Base-by-base conservation (phyloP, 495 filamentous ascomycete species). In the Chaetomium fimeti region DNA sequence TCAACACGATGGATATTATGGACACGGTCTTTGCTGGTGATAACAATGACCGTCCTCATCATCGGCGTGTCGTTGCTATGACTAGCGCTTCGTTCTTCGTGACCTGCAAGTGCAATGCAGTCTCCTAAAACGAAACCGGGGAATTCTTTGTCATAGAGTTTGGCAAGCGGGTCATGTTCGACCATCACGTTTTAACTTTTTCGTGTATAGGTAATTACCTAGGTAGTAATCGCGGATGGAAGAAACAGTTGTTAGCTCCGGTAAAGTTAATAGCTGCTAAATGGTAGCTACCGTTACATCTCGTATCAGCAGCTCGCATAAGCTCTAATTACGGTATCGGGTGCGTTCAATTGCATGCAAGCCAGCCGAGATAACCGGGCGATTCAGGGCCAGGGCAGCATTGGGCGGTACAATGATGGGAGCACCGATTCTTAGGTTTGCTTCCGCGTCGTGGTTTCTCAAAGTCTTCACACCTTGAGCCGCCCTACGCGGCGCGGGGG, bases 351-450 rank as follows among this genome's bases (percentile, higher is more conserved):
- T n/a, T n/a, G n/a, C n/a, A n/a, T n/a, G n/a, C n/a, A n/a, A n/a
- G n/a, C n/a, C n/a, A n/a, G n/a, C n/a, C n/a, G n/a, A n/a, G 57
- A 86, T 75, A 0, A 76, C 81, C 79, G 82, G 80, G 53, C 72
- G 77, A 16, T 72, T 63, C 4, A 88, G 71, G 29, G 83, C 77
- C 24, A 72, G 70, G 24, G 74, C 75, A 4, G 79, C 82, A 63
- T 85, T 85, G 2, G 83, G 83, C 0, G 77, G 75, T 6, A 82
- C 57, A n/a, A 77, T 72, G 57, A 85, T 82, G 22, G 82, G 83
- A 2, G 84, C 84, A 2, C 84, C 84, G 8, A 83, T 75, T n/a
- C n/a, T n/a, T n/a, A n/a, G n/a, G n/a, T 65, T 86, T 83, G 43
- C 75, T 82, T n/a, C 78, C 70, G 68, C 86, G 83, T 5, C 24